A percentile compares a stretch with the other conserved stretches of the same genome.
Evolutionary conservation across 768 basidiomycete genomes (phyloP).

Genomic region (Nevesoporus exiguus): DNA sequence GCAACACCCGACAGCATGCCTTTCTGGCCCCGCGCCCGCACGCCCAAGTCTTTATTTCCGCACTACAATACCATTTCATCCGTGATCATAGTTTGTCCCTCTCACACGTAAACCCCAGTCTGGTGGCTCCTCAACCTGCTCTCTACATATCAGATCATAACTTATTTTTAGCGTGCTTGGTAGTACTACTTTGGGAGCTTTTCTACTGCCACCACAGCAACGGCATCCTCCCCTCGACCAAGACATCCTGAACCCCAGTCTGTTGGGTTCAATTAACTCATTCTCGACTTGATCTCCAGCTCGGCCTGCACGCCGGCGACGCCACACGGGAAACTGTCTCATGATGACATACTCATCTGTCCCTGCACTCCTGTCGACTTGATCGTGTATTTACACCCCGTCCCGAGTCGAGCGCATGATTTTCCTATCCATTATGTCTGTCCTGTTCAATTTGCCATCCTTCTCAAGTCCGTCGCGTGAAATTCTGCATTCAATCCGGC

Average conservation of each 20-base stretch:
- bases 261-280: conserved; percentile 13
- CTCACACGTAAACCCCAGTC: conserved; percentile 29
- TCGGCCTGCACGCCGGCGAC: too few species aligned
- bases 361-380: not conserved
- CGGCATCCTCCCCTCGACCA: too few species aligned
- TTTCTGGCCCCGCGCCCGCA: conserved; percentile 19
- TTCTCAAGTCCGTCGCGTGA: too few species aligned
- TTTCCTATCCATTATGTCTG: too few species aligned
- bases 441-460: not conserved
- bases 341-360: too few species aligned
- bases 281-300: too few species aligned
- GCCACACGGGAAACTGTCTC: not conserved
- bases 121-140: conserved; percentile 1
- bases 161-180: conserved; percentile 20
- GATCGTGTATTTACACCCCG: not conserved
- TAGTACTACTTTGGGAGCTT: conserved; percentile 16
- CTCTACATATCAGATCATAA: conserved; percentile 7
- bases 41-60: conserved; percentile 24
- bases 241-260: conserved; percentile 8
- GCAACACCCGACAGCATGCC: conserved; percentile 22
- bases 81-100: conserved; percentile 7
- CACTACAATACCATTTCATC: conserved; percentile 15
- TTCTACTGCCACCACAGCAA: not conserved
- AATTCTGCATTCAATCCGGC: not conserved
- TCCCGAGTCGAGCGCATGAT: not conserved